Evolutionary conservation across 169 alveolate genomes (phyloP), one percentile per base, ranked within the genome.

Genomic region (Plasmodium yoelii): DNA sequence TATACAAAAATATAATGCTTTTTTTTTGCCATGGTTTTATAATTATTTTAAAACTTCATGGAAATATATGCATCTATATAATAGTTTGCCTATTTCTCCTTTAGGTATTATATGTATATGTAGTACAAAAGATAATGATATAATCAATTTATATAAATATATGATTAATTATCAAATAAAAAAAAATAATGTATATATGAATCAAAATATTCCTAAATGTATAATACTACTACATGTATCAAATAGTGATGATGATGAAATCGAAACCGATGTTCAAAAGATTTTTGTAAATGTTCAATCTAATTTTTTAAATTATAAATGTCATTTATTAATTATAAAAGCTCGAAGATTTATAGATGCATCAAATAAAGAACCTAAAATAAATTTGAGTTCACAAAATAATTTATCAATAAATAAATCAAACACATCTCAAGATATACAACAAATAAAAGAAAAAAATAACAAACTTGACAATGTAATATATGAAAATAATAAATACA

Each of bases 221-320:
- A 75, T 75, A 15, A 64, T 75, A 15, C 67, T 75, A 9, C 77
- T 75, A 5, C 88, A 75, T 57, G 65, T 75, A 2, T 75, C 88
- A 24, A 75, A 56, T 67, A 75, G 65, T 24, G 42, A 64, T 19
- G 75, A 75, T 13, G 88, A 75, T 19, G 88, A 75, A 13, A 75
- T 75, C 47, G 88, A 75, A 26, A 75, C 88, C 15, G 88, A 75
- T 26, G 88, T 75, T 7, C 88, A 75, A 55, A 75, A 75, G 34
- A 13, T 63, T n/a, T 75, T 75, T 61, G 88, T 75, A n/a, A 64
- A 61, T 15, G 63, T 75, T 15, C 88, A 75, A 10, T 75, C 88
- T 3, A 75, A 74, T 34, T 75, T 75, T 56, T 44, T 64, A 51
- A 75, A 57, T 26, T 75, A 46, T 69, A 75, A 75, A 28, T 75